Percentiles rank a stretch among this genome's conserved stretches.
phyloP scores from a whole-genome alignment of 805 yeast genomes.

The Middelhovenomyces tepae region DNA sequence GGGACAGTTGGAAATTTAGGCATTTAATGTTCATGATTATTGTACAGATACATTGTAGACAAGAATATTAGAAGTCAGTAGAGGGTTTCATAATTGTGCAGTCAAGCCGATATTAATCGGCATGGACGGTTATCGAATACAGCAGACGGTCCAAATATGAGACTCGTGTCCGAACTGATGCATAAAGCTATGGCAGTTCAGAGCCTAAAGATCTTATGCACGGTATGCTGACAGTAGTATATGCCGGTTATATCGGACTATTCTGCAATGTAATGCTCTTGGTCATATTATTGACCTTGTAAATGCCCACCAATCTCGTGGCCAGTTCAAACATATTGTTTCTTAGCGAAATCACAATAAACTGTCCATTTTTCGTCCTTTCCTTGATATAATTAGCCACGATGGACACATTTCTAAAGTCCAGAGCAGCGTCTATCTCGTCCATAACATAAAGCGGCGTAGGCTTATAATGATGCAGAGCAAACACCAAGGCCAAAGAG shows the following conservation, averaged over 20 bases:
- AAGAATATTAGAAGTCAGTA: too few relatives aligned
- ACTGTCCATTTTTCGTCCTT: conserved; percentile 92
- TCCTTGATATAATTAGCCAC: conserved; percentile 96
- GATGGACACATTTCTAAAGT: conserved; percentile 92
- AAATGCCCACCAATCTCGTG: conserved; percentile 88
- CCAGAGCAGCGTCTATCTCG: conserved; percentile 97
- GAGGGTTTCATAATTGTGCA: too few relatives aligned
- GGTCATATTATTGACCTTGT: conserved; percentile 88
- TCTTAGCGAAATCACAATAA: conserved; percentile 87
- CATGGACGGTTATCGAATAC: too few relatives aligned
- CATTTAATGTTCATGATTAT: too few relatives aligned
- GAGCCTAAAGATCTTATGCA: conserved; percentile 12
- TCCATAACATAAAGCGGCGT: conserved; percentile 98
- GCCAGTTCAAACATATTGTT: conserved; percentile 98
- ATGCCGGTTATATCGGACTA: conserved; percentile 20
- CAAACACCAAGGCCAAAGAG: conserved; percentile 91
- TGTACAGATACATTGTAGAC: too few relatives aligned
- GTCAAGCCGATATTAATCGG: too few relatives aligned
- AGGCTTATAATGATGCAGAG: conserved; percentile 90
- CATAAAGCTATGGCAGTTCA: conserved; percentile 12
- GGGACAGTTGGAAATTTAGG: too few relatives aligned
- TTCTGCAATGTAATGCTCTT: conserved; percentile 71
- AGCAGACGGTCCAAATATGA: conserved; percentile 24
- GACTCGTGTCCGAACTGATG: conserved; percentile 22
- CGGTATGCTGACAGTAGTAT: too few relatives aligned